Conservation (phyloP, 345 rosid genomes). For the Camelina sativa region DNA sequence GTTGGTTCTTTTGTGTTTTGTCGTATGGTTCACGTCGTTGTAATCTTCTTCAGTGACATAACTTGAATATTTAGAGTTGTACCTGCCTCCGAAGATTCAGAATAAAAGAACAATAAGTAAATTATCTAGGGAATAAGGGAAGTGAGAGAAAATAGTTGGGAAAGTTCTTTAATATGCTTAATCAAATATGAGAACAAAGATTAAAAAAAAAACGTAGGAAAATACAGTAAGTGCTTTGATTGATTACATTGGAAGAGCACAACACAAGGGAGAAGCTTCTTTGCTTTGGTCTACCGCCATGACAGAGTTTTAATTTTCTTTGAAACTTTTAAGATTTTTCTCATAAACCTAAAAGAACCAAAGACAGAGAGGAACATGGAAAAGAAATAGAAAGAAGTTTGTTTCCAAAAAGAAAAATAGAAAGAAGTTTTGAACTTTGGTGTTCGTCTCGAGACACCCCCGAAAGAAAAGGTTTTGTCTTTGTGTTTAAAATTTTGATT, state of each 20-base stretch:
- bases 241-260: slow-evolving; percentile 32
- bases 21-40: slow-evolving; percentile 30
- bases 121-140: neutral
- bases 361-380: neutral
- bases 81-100: slow-evolving; percentile 45
- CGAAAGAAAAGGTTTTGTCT: slow-evolving; percentile 41
- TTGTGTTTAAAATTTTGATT: slow-evolving; percentile 27
- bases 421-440: neutral
- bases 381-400: slow-evolving; percentile 10
- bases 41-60: slow-evolving; percentile 36
- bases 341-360: neutral
- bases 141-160: neutral
- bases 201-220: neutral
- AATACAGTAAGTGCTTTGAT: neutral
- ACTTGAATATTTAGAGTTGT: slow-evolving; percentile 44
- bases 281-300: slow-evolving; percentile 27
- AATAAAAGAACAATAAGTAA: neutral
- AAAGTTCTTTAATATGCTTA: neutral
- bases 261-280: slow-evolving; percentile 20
- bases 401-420: neutral
- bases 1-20: slow-evolving; percentile 44
- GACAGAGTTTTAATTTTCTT: neutral
- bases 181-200: neutral
- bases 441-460: slow-evolving; percentile 44
- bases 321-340: slow-evolving; percentile 1